These are phyloP conservation scores for Fusarium sp. DNA, from an alignment of 2,329 filamentous ascomycete genomes.

Conservation along the genomic window DNA sequence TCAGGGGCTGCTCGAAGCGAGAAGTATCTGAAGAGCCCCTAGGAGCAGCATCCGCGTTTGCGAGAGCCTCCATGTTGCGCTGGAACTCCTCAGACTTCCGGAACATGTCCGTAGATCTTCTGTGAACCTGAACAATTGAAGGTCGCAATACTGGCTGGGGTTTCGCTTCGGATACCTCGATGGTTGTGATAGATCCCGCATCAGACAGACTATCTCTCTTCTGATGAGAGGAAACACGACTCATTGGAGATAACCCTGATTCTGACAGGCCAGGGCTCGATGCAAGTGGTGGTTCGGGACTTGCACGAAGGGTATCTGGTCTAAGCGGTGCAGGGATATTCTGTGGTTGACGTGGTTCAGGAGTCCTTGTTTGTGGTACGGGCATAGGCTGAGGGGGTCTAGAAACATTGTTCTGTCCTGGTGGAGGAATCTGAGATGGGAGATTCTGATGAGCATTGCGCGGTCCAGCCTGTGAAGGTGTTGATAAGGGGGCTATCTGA, in stretches of 20 bases:
- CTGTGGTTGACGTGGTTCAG: not conserved
- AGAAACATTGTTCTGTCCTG: not conserved
- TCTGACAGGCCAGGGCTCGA: constrained; percentile 33
- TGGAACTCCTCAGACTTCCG: constrained; percentile 23
- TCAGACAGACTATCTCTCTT: constrained; percentile 39
- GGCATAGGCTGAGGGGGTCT: not conserved
- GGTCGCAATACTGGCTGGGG: constrained; percentile 39
- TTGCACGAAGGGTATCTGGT: not conserved
- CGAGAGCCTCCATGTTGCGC: constrained; percentile 4
- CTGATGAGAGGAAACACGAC: constrained; percentile 26
- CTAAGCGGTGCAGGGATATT: not conserved
- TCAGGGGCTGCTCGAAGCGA: not conserved
- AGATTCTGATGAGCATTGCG: not conserved
- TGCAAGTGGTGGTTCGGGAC: constrained; percentile 12
- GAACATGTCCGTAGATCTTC: constrained; percentile 36
- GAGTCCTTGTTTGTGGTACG: not conserved
- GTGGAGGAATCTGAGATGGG: not conserved
- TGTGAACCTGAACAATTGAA: constrained; percentile 40
- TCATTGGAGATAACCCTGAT: constrained; percentile 19
- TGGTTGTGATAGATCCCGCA: constrained; percentile 38
- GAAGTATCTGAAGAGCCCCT: constrained; percentile 17
- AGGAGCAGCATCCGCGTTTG: constrained; percentile 20
- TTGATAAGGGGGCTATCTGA: not conserved
- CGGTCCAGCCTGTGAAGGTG: not conserved
- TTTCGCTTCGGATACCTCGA: constrained; percentile 41